Base-by-base conservation (phyloP, 345 rosid species). In the Kernera saxatilis region DNA sequence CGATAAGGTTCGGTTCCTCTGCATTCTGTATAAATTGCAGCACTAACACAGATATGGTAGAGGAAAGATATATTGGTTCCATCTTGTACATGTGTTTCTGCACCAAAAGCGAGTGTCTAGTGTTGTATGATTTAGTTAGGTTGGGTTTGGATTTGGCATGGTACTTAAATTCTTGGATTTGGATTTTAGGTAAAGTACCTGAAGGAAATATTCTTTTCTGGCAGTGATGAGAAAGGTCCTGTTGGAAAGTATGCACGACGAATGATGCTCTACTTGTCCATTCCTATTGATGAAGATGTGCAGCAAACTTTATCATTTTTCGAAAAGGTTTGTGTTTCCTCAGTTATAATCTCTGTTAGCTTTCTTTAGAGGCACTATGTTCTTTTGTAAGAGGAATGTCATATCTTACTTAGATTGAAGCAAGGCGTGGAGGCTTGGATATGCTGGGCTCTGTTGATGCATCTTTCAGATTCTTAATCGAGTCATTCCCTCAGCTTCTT, bases 341-440 rank as follows among this genome's bases (percentile, higher is more conserved):
- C 43, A 23, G 18, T 5, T 27, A 7, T 23, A 29, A 36, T 33
- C n/a, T 59, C 40, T 70, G 10, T n/a, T n/a, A 14, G 18, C 26
- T 48, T 39, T 15, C 2, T 9, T 13, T 35, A 30, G 13, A 50
- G 3, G 23, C 2, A 15, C 19, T 46, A 11, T 66, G 23, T 26
- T 49, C 5, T 37, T 55, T 11, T 57, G 71, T 54, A 64, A 58
- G 75, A 45, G 29, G 46, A 64, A n/a, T 69, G 15, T 63, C 32
- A 5, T 4, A 21, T 75, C 0, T 3, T 74, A n/a, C n/a, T 35
- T 72, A 93, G 98, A 85, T 93, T 67, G 90, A 86, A 82, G 98
- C 97, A 61, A 86, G 95, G 79, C 92, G 93, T 51, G 98, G 98
- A 74, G 98, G 98, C 49, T 78, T 90, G 65, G 83, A 85, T 43